Conservation (phyloP, 495 filamentous ascomycete species). For the Penicillium daleae region DNA sequence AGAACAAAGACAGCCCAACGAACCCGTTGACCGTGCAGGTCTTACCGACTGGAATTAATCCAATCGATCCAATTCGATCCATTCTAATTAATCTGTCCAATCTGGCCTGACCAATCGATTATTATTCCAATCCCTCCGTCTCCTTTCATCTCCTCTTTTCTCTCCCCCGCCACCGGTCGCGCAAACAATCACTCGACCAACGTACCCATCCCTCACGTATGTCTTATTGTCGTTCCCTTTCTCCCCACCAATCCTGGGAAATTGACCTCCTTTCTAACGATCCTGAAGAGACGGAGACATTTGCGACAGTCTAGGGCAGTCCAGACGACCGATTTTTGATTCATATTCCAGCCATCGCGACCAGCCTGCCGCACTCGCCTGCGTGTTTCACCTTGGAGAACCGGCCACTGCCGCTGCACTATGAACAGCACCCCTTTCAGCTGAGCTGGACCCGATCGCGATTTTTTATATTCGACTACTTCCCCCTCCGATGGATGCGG, state of each 20-base stretch:
- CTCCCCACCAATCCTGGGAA: neutral
- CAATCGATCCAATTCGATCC: neutral
- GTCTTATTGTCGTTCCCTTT: neutral
- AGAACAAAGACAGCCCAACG: too few species aligned
- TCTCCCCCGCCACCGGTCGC: neutral
- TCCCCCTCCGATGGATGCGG: constrained; percentile 16
- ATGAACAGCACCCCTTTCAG: neutral
- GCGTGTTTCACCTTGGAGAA: neutral
- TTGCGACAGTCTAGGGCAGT: neutral
- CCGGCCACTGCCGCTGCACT: neutral
- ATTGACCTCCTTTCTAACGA: neutral
- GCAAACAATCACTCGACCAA: too few species aligned
- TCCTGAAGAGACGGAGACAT: neutral
- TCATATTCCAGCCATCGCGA: constrained; percentile 10
- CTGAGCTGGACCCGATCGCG: constrained; percentile 11
- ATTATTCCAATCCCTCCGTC: neutral
- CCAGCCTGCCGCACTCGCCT: neutral
- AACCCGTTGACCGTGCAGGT: neutral
- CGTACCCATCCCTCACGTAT: neutral
- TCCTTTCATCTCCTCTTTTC: neutral
- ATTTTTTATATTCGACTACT: constrained; percentile 19
- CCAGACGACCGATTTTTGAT: neutral
- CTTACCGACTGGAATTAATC: neutral
- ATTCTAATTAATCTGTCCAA: neutral
- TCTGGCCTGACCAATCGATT: neutral